These are phyloP conservation scores for Pistacia vera DNA, from an alignment of 345 rosid species.

Conservation along the genomic window DNA sequence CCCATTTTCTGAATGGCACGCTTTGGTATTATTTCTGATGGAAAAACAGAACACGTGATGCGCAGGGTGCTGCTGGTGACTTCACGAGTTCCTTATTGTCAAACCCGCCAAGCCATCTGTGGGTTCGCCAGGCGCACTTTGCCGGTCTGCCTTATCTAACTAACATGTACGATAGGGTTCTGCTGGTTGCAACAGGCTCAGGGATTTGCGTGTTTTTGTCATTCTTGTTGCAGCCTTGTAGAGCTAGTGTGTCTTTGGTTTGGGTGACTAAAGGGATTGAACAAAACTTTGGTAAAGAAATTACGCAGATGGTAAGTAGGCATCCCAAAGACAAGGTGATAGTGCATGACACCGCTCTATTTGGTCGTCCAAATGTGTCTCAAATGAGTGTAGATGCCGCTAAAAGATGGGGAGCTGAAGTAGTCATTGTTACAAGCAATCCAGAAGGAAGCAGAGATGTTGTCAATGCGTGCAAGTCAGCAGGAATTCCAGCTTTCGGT, in stretches of 20 bases:
- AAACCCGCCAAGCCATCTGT: conserved; percentile 70
- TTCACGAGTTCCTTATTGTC: conserved; percentile 68
- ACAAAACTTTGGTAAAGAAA: conserved; percentile 69
- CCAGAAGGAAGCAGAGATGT: conserved; percentile 89
- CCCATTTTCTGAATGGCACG: conserved; percentile 92
- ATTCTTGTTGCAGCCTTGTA: conserved; percentile 67
- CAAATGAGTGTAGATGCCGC: conserved; percentile 69
- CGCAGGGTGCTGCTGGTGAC: conserved; percentile 91
- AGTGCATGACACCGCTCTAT: conserved; percentile 65
- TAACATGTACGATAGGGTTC: conserved; percentile 72
- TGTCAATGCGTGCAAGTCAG: conserved; percentile 62
- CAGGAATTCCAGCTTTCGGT: conserved; percentile 74
- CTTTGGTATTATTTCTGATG: conserved; percentile 79
- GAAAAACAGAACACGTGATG: conserved; percentile 83
- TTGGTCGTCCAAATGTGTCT: conserved; percentile 74
- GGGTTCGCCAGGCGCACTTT: conserved; percentile 80
- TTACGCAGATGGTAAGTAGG: conserved; percentile 50
- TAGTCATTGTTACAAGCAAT: conserved; percentile 83
- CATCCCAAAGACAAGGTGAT: conserved; percentile 62
- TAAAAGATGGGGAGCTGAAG: conserved; percentile 67
- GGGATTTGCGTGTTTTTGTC: conserved; percentile 87
- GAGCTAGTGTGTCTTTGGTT: conserved; percentile 55
- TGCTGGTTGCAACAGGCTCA: conserved; percentile 83
- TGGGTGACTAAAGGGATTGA: conserved; percentile 85
- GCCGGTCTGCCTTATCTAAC: conserved; percentile 78